A percentile compares a stretch with the other conserved stretches of the same genome.
These are phyloP conservation scores for Adansonia digitata DNA, from an alignment of 345 rosid genomes.

Conservation along the genomic window DNA sequence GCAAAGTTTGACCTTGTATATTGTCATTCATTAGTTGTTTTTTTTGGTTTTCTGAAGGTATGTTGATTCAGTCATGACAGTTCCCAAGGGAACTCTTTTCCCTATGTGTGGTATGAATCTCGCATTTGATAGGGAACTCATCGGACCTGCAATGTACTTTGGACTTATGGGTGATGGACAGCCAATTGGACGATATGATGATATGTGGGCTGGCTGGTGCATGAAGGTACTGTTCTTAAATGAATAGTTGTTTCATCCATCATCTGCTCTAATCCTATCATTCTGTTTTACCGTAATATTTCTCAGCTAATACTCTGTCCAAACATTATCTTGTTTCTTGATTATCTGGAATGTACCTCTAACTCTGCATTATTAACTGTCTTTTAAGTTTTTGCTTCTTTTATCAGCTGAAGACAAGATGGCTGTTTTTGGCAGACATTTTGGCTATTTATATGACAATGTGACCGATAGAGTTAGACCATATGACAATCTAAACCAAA, in stretches of 20 bases:
- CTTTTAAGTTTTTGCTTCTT: not conserved
- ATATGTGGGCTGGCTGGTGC: conserved; percentile 43
- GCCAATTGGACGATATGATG: conserved; percentile 34
- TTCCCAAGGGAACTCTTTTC: conserved; percentile 31
- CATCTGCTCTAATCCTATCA: no score
- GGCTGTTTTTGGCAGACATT: conserved; percentile 8
- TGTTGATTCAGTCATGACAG: conserved; percentile 33
- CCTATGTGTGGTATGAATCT: conserved; percentile 41
- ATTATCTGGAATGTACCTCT: no score
- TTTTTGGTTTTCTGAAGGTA: conserved; percentile 4
- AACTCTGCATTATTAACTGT: not conserved
- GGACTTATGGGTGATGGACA: conserved; percentile 38
- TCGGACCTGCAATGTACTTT: conserved; percentile 39
- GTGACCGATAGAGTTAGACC: not conserved
- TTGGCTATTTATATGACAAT: not conserved
- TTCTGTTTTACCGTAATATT: not conserved
- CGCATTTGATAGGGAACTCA: conserved; percentile 31
- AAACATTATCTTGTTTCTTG: no score
- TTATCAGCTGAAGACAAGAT: not conserved
- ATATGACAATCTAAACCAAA: not conserved
- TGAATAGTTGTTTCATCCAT: not conserved
- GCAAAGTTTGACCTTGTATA: not conserved
- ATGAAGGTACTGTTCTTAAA: conserved; percentile 15
- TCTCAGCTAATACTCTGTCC: not conserved
- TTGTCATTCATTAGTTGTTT: not conserved